Conservation (phyloP, 164 flowering plant genomes). For the Tinospora cordifolia region DNA sequence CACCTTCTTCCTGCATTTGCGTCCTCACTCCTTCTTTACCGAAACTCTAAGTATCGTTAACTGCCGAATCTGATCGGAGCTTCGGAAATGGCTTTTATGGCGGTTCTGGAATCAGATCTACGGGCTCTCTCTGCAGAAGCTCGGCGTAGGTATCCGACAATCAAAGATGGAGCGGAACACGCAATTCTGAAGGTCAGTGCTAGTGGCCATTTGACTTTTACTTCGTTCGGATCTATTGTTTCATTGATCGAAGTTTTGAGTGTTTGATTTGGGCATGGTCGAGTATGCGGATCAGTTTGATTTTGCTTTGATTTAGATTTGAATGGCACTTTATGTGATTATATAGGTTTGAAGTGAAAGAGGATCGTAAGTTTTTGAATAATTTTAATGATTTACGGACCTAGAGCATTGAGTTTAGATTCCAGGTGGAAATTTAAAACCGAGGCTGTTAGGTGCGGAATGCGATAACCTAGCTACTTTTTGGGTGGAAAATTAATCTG, state of each 20-base stretch:
- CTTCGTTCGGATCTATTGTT: constrained; percentile 8
- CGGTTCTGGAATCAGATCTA: constrained; percentile 90
- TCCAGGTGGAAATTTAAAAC: neutral
- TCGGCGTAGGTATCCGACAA: constrained; percentile 79
- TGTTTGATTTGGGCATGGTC: neutral
- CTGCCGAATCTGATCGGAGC: constrained; percentile 1
- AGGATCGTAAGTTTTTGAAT: neutral
- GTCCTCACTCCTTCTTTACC: neutral
- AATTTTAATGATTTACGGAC: neutral
- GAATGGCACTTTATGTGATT: neutral
- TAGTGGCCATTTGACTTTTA: neutral
- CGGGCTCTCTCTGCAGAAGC: constrained; percentile 93
- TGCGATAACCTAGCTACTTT: neutral
- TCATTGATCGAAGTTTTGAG: neutral
- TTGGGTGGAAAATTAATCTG: too few relatives aligned
- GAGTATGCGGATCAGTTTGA: neutral
- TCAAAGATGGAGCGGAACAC: constrained; percentile 94
- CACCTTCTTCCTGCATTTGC: neutral
- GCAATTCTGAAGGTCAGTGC: constrained; percentile 72
- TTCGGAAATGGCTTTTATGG: constrained; percentile 70
- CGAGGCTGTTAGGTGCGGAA: too few relatives aligned
- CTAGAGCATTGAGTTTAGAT: neutral
- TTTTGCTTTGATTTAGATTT: neutral
- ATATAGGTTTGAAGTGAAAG: neutral
- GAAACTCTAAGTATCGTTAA: constrained; percentile 3